Evolutionary conservation across 768 basidiomycete genomes (phyloP), one percentile per base, ranked within the genome.

Genomic region (Gymnopilus dilepis): DNA sequence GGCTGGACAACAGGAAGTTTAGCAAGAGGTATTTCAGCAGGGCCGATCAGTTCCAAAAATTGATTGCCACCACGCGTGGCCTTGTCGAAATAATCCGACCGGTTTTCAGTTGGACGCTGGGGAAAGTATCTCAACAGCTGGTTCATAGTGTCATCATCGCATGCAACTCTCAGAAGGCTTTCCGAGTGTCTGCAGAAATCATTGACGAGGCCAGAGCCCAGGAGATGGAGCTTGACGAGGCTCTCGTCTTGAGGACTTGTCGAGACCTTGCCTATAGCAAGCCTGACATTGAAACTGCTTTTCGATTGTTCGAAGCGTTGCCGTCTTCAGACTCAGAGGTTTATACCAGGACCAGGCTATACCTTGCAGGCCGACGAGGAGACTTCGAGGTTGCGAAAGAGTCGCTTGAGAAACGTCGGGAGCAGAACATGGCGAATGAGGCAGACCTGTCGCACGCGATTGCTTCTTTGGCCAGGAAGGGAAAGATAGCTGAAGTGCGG

Each of bases 381-480:
- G 56, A 58, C 9, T 12, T 24, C 34, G 56, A 6, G 15, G 24
- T 31, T 33, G 56, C 56, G 3, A 33, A 45, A 11, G 56, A 53
- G 13, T 12, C 54, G 17, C 22, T 62, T 7, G 61, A 51, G 11
- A 50, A 37, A 37, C 61, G 41, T 28, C 38, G 31, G 24, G 19
- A 24, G 19, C 26, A 26, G 26, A 47, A 24, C 31, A 26, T 40
- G 17, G 15, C 41, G 37, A 41, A 42, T 17, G 61, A 59, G 13
- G 41, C 19, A 28, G 67, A 66, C 31, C 63, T 64, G n/a, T 59
- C 65, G 22, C 58, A 61, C n/a, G 51, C 61, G 22, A 75, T 94
- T 70, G 83, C 86, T 61, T 80, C 83, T 0, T 79, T 86, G 68
- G 87, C 88, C 4, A 73, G 79, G 30, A 68, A 76, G 11, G 83